phyloP scores from a whole-genome alignment of 2,329 filamentous ascomycete species.

The Cadophora malorum region DNA sequence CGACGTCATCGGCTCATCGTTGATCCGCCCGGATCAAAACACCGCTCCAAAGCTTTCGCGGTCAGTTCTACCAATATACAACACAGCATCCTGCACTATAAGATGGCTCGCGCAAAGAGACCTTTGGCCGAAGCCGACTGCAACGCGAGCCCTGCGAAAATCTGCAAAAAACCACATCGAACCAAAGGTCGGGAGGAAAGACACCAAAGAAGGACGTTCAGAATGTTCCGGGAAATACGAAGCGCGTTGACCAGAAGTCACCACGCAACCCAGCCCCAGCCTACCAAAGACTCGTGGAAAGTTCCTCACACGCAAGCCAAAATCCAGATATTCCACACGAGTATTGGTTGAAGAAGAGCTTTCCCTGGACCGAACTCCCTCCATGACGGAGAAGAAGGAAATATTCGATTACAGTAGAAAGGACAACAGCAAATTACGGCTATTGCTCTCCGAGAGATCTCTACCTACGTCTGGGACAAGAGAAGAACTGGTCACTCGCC shows the following conservation, averaged over 20 bases:
- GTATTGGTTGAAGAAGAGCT: neutral
- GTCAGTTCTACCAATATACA: neutral
- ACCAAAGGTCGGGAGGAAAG: neutral
- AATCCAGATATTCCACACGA: neutral
- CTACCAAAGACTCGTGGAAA: neutral
- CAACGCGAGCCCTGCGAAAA: slow-evolving; percentile 25
- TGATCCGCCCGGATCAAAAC: slow-evolving; percentile 15
- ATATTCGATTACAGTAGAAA: slow-evolving; percentile 4
- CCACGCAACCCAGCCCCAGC: neutral
- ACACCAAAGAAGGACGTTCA: neutral
- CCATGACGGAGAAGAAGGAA: neutral
- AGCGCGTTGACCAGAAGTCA: neutral
- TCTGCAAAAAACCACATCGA: neutral
- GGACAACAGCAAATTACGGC: slow-evolving; percentile 39
- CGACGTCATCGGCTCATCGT: slow-evolving; percentile 8
- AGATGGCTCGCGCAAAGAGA: slow-evolving; percentile 32
- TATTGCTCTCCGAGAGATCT: no score
- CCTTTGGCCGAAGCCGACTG: slow-evolving; percentile 28
- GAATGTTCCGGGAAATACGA: neutral
- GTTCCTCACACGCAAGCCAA: neutral
- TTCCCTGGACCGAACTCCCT: neutral
- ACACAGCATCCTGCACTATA: neutral
- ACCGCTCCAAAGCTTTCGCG: neutral
- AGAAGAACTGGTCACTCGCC: no score
- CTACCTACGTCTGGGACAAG: no score